Percentiles rank a stretch among this genome's conserved stretches.
Conservation (phyloP, 768 basidiomycete genomes). For the Daedaleopsis sinensis region DNA sequence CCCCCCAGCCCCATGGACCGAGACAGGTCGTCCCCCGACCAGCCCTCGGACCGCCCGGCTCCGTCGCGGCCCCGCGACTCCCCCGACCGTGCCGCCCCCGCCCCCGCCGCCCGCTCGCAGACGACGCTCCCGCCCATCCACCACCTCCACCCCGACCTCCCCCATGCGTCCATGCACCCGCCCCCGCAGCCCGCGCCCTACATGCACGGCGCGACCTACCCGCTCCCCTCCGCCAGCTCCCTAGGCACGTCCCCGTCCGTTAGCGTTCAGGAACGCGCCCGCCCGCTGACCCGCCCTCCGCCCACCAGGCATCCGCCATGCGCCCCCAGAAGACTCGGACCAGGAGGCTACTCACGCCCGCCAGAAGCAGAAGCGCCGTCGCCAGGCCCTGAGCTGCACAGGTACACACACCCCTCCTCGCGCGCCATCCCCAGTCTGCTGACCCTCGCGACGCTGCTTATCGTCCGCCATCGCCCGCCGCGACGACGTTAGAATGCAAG, state of each 20-base stretch:
- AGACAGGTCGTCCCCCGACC: slow-evolving; percentile 40
- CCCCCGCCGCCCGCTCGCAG: slow-evolving; percentile 26
- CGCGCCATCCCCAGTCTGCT: slow-evolving; percentile 10
- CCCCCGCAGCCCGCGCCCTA: slow-evolving; percentile 29
- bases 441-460: slow-evolving; percentile 10
- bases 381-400: slow-evolving; percentile 85
- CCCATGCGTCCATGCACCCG: slow-evolving; percentile 45
- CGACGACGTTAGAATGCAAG: slow-evolving; percentile 68
- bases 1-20: slow-evolving; percentile 36
- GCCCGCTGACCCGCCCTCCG: not conserved
- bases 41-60: slow-evolving; percentile 29
- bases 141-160: slow-evolving; percentile 66
- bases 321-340: slow-evolving; percentile 53
- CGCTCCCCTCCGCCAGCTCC: slow-evolving; percentile 21
- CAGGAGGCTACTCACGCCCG: slow-evolving; percentile 59
- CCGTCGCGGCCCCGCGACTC: slow-evolving; percentile 31
- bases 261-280: not conserved
- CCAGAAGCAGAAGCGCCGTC: slow-evolving; percentile 80
- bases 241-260: slow-evolving; percentile 20
- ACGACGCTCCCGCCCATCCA: slow-evolving; percentile 65
- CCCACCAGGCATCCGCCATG: slow-evolving; percentile 33
- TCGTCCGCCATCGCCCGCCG: slow-evolving; percentile 5
- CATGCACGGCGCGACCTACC: slow-evolving; percentile 24
- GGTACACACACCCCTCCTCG: slow-evolving; percentile 48
- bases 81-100: slow-evolving; percentile 16